Evolutionary conservation across 208 protist genomes (phyloP), one percentile per base, ranked within the genome.

Genomic region (Acanthamoeba culbertsoni): DNA sequence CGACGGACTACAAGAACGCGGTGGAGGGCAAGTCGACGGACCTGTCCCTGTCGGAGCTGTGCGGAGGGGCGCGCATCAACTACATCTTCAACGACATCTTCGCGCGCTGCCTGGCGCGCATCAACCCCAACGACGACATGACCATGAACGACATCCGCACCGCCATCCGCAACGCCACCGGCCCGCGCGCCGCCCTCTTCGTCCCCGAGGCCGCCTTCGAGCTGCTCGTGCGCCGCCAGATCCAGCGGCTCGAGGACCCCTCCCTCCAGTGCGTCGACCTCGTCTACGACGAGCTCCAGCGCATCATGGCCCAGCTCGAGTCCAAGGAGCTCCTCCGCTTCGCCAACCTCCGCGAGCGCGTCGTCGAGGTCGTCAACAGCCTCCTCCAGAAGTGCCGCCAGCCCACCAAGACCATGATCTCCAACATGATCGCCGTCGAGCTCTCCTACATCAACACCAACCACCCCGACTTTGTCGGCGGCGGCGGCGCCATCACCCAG

Each of bases 131-230:
- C 91, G 98, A 99, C 59, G 97, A 98, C 84, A 95, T 99, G 18
- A 98, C 96, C 8, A 97, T 98, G 62, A 97, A 98, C 62, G 98
- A 99, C 93, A 99, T 99, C 79, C 97, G 97, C 90, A 99, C 98
- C 51, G 98, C 98, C 89, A 98, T 99, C 46, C 97, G 98, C 65
- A 99, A 99, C 95, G 99, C 98, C 95, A 98, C 96, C 5, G 99
- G 99, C 96, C 98, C 99, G 94, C 97, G 98, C 88, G 96, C 98
- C 43, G 98, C 98, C 1, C 96, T 99, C 16, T 99, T 99, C 94
- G 98, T 99, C 6, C 99, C 99, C 26, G 99, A 99, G 93, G 97
- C 98, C 71, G 97, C 98, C 2, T 99, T 99, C 93, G 98, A 99
- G 48, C 96, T 98, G 28, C 97, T 99, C 14, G 98, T 98, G 26